Evolutionary conservation across 2,329 filamentous ascomycete species (phyloP).

Genomic region (Penicillium sp.): DNA sequence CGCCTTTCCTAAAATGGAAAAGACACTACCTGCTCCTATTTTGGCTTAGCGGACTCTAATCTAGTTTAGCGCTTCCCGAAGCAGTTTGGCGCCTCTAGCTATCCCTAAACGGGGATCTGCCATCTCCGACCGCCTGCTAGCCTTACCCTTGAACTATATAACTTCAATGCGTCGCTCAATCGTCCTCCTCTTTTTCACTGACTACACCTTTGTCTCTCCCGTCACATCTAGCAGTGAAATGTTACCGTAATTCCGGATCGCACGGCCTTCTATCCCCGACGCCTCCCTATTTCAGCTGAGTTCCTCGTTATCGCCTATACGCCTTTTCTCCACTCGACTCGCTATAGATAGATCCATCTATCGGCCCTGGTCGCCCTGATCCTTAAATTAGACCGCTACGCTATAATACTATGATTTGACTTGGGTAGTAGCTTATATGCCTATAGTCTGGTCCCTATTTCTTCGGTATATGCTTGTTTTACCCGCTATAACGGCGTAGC

Average conservation of each 20-base stretch:
- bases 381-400: neutral
- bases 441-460: neutral
- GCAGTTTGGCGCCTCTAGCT: constrained; percentile 2
- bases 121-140: constrained; percentile 2
- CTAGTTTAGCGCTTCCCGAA: constrained; percentile 2
- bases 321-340: constrained; percentile 5
- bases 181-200: neutral
- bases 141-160: neutral
- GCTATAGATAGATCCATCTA: neutral
- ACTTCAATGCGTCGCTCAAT: constrained; percentile 11
- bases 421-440: neutral
- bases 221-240: constrained; percentile 1
- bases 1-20: constrained; percentile 4
- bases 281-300: constrained; percentile 8
- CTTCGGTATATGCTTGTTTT: neutral
- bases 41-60: constrained; percentile 3
- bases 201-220: neutral
- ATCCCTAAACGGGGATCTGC: constrained; percentile 2
- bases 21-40: neutral
- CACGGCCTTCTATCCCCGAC: neutral
- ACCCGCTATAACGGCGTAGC: neutral
- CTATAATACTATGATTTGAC: neutral
- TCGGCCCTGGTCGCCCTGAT: neutral
- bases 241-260: constrained; percentile 12
- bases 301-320: constrained; percentile 1